phyloP scores from a whole-genome alignment of 768 basidiomycete genomes.

The Lepiota venenata region DNA sequence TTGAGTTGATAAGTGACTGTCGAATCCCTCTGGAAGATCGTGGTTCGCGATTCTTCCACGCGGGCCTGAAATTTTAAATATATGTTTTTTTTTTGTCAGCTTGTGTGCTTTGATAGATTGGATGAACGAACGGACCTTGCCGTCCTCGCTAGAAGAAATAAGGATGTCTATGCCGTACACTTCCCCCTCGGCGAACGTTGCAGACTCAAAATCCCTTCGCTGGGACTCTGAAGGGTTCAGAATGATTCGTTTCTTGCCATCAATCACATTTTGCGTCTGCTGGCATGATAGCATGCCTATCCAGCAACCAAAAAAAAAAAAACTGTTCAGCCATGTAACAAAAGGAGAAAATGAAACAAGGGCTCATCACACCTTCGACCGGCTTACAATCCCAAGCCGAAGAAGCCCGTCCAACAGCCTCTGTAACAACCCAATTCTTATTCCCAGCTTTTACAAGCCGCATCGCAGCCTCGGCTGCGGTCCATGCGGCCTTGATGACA shows the following conservation, averaged over 20 bases:
- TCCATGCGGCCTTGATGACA: constrained; percentile 90
- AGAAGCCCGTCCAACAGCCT: constrained; percentile 72
- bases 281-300: constrained; percentile 94
- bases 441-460: constrained; percentile 87
- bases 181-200: constrained; percentile 88
- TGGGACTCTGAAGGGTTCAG: constrained; percentile 84
- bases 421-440: constrained; percentile 95
- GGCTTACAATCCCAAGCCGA: constrained; percentile 83
- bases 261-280: constrained; percentile 90
- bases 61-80: constrained; percentile 88
- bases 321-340: constrained; percentile 2
- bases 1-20: constrained; percentile 92
- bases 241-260: constrained; percentile 95
- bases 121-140: constrained; percentile 52
- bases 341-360: neutral
- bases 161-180: constrained; percentile 95
- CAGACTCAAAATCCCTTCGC: constrained; percentile 81
- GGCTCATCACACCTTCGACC: constrained; percentile 72
- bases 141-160: constrained; percentile 83
- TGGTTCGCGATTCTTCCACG: constrained; percentile 84
- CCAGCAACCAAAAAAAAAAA: constrained; percentile 1
- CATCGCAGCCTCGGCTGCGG: constrained; percentile 90
- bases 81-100: neutral
- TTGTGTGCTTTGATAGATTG: neutral
- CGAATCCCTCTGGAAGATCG: constrained; percentile 88